phyloP scores from a whole-genome alignment of 176 grass and related monocot species.

The Chloris gayana region DNA sequence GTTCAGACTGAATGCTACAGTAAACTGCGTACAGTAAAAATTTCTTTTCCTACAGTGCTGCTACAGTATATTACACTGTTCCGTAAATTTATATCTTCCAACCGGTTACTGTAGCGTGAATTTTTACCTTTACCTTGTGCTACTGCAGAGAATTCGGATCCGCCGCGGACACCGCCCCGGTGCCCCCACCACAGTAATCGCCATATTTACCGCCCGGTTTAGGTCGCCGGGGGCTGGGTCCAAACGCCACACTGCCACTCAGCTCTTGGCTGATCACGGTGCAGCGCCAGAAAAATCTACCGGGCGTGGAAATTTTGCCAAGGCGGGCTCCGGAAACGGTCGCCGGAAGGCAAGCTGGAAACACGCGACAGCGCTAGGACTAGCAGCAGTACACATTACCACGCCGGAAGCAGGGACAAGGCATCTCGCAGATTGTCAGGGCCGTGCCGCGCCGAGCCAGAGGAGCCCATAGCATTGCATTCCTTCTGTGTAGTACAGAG shows the following conservation, averaged over 20 bases:
- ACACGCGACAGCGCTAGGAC: neutral
- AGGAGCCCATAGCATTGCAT: constrained; percentile 2
- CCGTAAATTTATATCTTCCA: too few species aligned
- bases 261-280: neutral
- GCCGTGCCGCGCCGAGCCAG: neutral
- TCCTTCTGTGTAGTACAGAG: neutral
- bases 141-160: too few species aligned
- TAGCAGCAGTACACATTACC: neutral
- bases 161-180: constrained; percentile 32
- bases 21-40: too few species aligned
- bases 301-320: neutral
- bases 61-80: too few species aligned
- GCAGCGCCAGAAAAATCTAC: neutral
- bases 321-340: neutral
- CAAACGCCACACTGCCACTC: constrained; percentile 10
- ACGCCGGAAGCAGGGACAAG: neutral
- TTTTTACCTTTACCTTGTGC: too few species aligned
- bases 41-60: too few species aligned
- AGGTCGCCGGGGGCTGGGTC: constrained; percentile 30
- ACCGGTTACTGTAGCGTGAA: too few species aligned
- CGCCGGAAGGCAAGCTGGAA: neutral
- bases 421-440: constrained; percentile 26
- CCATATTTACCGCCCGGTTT: constrained; percentile 25
- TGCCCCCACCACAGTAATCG: constrained; percentile 25
- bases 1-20: too few species aligned